These are phyloP conservation scores for Filobasidium floriforme DNA, from an alignment of 768 basidiomycete species.

Conservation along the genomic window DNA sequence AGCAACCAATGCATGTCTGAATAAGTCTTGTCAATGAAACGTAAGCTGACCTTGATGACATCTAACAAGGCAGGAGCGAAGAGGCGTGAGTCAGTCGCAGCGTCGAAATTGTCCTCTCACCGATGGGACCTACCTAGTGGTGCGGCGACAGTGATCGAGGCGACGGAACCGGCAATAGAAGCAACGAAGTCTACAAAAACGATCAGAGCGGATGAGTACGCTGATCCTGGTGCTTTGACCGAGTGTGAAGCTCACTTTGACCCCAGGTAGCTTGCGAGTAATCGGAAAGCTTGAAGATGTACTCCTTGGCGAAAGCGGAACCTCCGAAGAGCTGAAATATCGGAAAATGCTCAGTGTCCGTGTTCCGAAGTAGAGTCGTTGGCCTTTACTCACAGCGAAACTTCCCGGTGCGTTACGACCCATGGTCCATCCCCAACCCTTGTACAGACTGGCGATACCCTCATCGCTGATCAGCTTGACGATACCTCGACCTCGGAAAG, in stretches of 20 bases:
- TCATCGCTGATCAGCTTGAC: constrained; percentile 85
- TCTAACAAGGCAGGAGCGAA: constrained; percentile 46
- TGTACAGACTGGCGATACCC: constrained; percentile 73
- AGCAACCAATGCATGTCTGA: background rate
- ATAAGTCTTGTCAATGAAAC: background rate
- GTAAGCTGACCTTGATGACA: constrained; percentile 63
- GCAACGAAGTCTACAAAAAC: constrained; percentile 69
- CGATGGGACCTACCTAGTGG: constrained; percentile 52
- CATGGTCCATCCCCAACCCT: constrained; percentile 99
- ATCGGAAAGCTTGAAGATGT: constrained; percentile 76
- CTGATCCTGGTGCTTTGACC: background rate
- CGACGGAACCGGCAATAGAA: constrained; percentile 84
- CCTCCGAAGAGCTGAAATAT: constrained; percentile 79
- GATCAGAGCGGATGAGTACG: too few species aligned
- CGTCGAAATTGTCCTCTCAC: background rate
- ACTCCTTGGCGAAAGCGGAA: constrained; percentile 89
- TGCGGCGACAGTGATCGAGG: constrained; percentile 91
- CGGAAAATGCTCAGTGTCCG: background rate
- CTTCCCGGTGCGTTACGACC: constrained; percentile 92
- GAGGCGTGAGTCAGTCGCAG: background rate
- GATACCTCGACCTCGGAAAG: constrained; percentile 88
- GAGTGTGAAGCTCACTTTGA: constrained; percentile 54
- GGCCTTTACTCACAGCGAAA: constrained; percentile 64
- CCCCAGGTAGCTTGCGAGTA: constrained; percentile 92
- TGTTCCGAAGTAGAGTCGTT: background rate